Conservation (phyloP, 345 rosid species). For the Hibiscus mutabilis region DNA sequence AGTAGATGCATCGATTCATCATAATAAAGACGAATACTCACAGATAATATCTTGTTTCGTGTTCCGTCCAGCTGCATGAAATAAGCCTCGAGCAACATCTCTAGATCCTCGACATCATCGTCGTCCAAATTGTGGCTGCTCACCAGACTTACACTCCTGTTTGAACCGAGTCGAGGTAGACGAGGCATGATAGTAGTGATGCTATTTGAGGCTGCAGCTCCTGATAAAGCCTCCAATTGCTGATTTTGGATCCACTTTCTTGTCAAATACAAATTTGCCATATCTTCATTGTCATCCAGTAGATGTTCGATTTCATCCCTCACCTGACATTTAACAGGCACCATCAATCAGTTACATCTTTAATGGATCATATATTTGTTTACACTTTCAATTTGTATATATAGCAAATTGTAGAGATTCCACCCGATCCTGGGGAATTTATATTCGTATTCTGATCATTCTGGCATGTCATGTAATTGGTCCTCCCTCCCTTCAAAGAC, state of each 20-base stretch:
- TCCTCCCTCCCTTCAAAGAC: not conserved
- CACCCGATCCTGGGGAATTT: too few relatives aligned
- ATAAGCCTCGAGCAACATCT: constrained; percentile 91
- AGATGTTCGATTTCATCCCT: constrained; percentile 89
- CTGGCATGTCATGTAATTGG: not conserved
- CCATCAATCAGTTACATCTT: not conserved
- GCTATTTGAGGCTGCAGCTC: constrained; percentile 39
- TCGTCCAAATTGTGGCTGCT: not conserved
- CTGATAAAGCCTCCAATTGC: constrained; percentile 56
- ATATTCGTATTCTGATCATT: not conserved
- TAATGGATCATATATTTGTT: not conserved
- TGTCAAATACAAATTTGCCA: constrained; percentile 72
- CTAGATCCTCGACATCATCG: constrained; percentile 25
- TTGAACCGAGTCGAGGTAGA: constrained; percentile 27
- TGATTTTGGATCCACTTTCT: constrained; percentile 79
- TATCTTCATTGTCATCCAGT: constrained; percentile 83
- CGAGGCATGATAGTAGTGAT: constrained; percentile 23
- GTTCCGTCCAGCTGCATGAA: constrained; percentile 95
- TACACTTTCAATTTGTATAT: too few relatives aligned
- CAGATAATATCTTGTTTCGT: constrained; percentile 83
- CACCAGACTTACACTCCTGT: not conserved
- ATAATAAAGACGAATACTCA: constrained; percentile 24
- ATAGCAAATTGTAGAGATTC: too few relatives aligned
- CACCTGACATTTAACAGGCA: constrained; percentile 37
- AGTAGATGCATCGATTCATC: not conserved